These are phyloP conservation scores for Fusarium paranaense DNA, from an alignment of 2,329 filamentous ascomycete species.

Conservation along the genomic window DNA sequence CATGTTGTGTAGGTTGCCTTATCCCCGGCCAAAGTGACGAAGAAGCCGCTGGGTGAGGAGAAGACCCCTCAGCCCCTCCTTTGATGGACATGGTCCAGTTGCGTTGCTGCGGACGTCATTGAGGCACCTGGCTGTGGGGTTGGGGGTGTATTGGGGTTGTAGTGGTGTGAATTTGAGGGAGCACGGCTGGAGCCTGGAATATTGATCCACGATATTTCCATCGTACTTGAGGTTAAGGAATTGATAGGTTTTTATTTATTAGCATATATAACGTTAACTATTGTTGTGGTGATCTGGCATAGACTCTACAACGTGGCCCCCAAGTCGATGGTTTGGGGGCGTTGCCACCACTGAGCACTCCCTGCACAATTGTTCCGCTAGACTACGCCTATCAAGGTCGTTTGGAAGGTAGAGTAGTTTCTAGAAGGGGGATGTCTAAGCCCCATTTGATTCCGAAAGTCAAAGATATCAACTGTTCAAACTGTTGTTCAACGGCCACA, in stretches of 20 bases:
- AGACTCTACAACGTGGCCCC: not conserved
- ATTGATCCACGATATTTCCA: not conserved
- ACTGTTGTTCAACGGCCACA: not conserved
- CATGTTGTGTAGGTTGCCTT: constrained; percentile 17
- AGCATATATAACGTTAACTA: not conserved
- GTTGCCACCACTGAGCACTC: no score
- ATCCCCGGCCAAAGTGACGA: constrained; percentile 26
- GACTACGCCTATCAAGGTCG: not conserved
- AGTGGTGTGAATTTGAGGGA: not conserved
- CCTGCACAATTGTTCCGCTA: not conserved
- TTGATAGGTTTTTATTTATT: fast-evolving
- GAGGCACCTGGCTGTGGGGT: not conserved
- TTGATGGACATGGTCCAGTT: not conserved
- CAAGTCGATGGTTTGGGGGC: not conserved
- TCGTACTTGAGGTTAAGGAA: fast-evolving
- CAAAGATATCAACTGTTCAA: not conserved
- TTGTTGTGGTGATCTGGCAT: not conserved
- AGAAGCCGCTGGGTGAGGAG: not conserved
- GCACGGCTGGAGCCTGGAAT: not conserved
- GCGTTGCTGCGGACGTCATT: not conserved
- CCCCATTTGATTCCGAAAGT: not conserved
- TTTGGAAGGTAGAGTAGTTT: not conserved
- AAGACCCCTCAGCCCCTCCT: not conserved
- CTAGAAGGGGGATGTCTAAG: not conserved
- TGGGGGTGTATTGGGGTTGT: not conserved